Percentiles rank a stretch among this genome's conserved stretches.
These are phyloP conservation scores for Bruguiera hainesii DNA, from an alignment of 441 rosid species.

Conservation along the genomic window DNA sequence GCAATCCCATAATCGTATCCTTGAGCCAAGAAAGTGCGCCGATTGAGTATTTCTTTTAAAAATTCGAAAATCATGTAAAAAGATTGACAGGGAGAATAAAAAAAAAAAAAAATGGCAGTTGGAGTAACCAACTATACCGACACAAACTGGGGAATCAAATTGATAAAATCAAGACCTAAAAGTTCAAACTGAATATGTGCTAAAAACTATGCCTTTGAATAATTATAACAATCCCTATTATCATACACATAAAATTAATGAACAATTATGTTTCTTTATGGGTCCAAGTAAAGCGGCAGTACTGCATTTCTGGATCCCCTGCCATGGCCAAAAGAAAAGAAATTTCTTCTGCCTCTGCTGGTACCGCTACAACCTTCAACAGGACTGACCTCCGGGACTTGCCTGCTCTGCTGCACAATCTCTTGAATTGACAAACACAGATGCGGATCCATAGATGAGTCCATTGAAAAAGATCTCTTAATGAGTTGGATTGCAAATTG, in stretches of 20 bases:
- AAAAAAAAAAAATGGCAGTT: conserved; percentile 9
- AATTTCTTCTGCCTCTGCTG: conserved; percentile 51
- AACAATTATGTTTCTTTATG: conserved; percentile 23
- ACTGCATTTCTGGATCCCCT: conserved; percentile 63
- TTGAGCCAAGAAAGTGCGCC: background rate
- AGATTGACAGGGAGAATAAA: too few relatives aligned
- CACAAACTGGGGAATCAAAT: conserved; percentile 18
- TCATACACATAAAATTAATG: background rate
- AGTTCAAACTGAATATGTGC: conserved; percentile 27
- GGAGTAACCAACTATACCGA: background rate
- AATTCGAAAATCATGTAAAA: background rate
- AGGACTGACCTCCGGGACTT: conserved; percentile 42
- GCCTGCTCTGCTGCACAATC: conserved; percentile 42
- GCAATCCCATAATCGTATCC: background rate
- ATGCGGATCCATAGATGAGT: conserved; percentile 66
- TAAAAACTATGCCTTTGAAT: conserved; percentile 25
- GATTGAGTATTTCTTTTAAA: background rate
- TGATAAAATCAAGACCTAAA: background rate
- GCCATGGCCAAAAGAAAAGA: conserved; percentile 77
- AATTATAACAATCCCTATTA: conserved; percentile 10
- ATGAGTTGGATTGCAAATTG: conserved; percentile 68
- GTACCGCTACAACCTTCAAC: conserved; percentile 43
- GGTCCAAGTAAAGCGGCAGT: conserved; percentile 60
- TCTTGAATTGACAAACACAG: conserved; percentile 65
- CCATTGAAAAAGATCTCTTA: conserved; percentile 88